Evolutionary conservation across 257 asterid species (phyloP).

Genomic region (Nicotiana obtusifolia): DNA sequence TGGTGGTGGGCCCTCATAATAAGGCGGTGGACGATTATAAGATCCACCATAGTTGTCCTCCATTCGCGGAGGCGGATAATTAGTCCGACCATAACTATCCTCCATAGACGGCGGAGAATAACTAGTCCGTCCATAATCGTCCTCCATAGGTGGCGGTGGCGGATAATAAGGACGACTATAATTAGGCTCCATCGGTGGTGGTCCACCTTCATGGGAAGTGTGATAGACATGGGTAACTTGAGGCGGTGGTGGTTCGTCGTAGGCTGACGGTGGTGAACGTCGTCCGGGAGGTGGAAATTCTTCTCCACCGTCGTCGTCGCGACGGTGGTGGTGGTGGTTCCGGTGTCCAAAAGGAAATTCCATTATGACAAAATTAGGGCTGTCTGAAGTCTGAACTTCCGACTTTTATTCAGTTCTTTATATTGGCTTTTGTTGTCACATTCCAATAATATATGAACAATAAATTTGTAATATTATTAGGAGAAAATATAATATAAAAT

Average conservation of each 20-base stretch:
- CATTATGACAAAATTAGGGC: constrained; percentile 1
- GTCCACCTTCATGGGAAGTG: constrained; percentile 26
- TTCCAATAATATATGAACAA: too few species aligned
- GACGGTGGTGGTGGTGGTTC: constrained; percentile 16
- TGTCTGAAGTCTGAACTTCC: background rate
- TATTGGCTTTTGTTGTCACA: too few species aligned
- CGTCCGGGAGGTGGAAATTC: constrained; percentile 24
- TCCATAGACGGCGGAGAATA: constrained; percentile 8
- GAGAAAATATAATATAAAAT: too few species aligned
- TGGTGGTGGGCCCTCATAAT: constrained; percentile 18
- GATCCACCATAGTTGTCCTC: constrained; percentile 5
- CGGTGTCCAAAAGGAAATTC: constrained; percentile 27
- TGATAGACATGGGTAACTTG: constrained; percentile 27
- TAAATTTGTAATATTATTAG: too few species aligned
- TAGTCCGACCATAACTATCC: background rate
- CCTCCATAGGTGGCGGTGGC: constrained; percentile 1
- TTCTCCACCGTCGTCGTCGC: constrained; percentile 15
- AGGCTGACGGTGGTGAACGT: constrained; percentile 17
- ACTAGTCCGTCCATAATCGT: background rate
- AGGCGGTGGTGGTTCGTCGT: constrained; percentile 24
- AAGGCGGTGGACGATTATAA: background rate
- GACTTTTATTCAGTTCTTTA: too few species aligned
- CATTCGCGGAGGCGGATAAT: constrained; percentile 7
- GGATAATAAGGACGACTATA: constrained; percentile 9
- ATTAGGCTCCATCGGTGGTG: constrained; percentile 9